Base-by-base conservation (phyloP, 208 protist genomes). In the Trypanosoma avium region DNA sequence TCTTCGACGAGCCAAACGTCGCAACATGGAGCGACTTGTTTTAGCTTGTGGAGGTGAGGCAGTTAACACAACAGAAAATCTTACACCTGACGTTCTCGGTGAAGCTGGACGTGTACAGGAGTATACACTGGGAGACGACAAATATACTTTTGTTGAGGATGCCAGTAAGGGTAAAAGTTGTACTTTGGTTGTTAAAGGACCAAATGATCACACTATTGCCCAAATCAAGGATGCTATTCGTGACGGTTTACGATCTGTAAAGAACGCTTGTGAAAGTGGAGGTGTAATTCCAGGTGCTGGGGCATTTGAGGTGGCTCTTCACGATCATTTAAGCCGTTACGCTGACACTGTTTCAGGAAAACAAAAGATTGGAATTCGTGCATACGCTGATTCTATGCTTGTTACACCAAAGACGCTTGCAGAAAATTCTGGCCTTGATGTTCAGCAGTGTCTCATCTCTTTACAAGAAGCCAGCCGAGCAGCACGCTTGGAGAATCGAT, bases 141-240 rank as follows among this genome's bases (percentile, higher is more conserved):
- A 99, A 77, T 99, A 98, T 84, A 99, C 99, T 3, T 99, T 99
- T 87, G 94, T 99, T 13, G 99, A 99, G 80, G 97, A 98, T 47
- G 82, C 89, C 43, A 89, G 94, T 66, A 90, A 98, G 57, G 98
- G 98, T 19, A 79, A 86, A 54, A 99, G 98, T 54, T 99, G 98
- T 84, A 99, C 99, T 15, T 97, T 99, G 22, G 74, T 99, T 5
- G 92, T 99, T 48, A 99, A 99, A 79, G 98, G 98, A 12, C 98
- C 99, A 42, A 99, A 98, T 75, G 94, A 98, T 58, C 98, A 99
- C 82, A 99, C 97, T 0, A 99, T 99, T 72, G 91, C 86, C 4
- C 99, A 99, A 78, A 97, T 99, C 62, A 99, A 99, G 80, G 98
- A 99, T 66, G 98, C 98, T 45, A 80, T 99, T 22, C 88, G 98